Evolutionary conservation across 306 rosid genomes (phyloP), one percentile per base, ranked within the genome.

Genomic region (Calophaca sinica): DNA sequence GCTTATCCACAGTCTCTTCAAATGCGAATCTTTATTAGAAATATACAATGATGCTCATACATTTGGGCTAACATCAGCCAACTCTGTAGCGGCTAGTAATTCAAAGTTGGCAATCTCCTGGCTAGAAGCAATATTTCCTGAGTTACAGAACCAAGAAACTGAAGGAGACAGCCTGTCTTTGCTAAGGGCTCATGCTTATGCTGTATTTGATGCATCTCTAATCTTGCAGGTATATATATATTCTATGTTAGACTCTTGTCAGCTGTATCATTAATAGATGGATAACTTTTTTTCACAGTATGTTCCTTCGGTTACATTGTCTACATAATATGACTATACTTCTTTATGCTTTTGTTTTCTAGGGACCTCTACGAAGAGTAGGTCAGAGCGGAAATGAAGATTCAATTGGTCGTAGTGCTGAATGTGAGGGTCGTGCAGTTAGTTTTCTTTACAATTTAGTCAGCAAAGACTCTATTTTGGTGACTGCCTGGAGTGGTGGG

Each of bases 401-500:
- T 66, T 75, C 71, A 49, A 74, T 85, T 73, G 80, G 90, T 76
- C 88, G 72, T 32, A 91, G 89, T 76, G 85, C 89, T 39, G 96
- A 88, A 86, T 90, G 93, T 80, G 96, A 90, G 87, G 99, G 98
- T 35, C 87, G 89, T 52, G 92, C 92, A 10, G 87, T 86, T 67
- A 84, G 93, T 84, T 88, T 92, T 76, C 88, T 92, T 11, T 94
- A 90, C 79, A 87, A 86, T 83, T 42, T 89, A 72, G 91, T 92
- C 60, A 84, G 90, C 82, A 94, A 89, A 84, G 99, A 94, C 78
- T 86, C 98, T 33, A 81, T 94, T 70, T 73, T 94, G 72, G 89
- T 94, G 68, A 90, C 96, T 73, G 92, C 99, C 29, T 94, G 99
- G 99, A 94, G 91, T 84, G 93, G 93, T 70, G 99, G 99, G 80